Base-by-base conservation (phyloP, 2,329 filamentous ascomycete species). In the Pestalotiopsis sp. region DNA sequence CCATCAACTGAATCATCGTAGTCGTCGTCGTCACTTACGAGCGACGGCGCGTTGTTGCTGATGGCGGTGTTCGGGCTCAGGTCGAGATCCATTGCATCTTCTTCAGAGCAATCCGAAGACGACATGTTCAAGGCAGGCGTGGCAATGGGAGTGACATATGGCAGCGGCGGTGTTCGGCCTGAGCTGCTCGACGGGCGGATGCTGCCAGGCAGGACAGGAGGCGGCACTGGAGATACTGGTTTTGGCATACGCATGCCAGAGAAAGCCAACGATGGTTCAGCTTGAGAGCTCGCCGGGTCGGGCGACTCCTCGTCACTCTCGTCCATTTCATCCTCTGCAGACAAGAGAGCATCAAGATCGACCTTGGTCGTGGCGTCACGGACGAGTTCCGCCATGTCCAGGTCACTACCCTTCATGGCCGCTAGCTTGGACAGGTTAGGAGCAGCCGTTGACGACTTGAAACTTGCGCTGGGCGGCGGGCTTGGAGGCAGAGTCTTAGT, bases 1-100 rank as follows among this genome's bases (percentile, higher is more conserved):
- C 85, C 86, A 69, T 89, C 88, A 68, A 92, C 89, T 1, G 91
- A 93, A 67, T 91, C 90, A 73, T 92, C 92, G 75, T 92, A 93
- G 77, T 94, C 92, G 73, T 92, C 91, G 76, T 94, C 92, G 79
- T 95, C 92, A 80, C 92, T 93, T 76, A 94, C 92, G 63, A 95
- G 85, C 74, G 91, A 94, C 25, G 92, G 92, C 9, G 92, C 92
- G 72, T 93, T 92, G 79, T 93, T 93, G 78, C 91, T 92, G 64
- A 91, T 85, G 59, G 90, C 81, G 0, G 91, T 92, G 74, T 90
- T 89, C 4, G 92, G 92, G 74, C 91, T 93, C 68, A 93, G 80
- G 66, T 92, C 89, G 61, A 85, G 83, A 67, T 90, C 88, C 76
- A 89, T 86, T 60, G 84, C 81, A 66, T 85, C 85, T 71, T 86